A percentile compares a stretch with the other conserved stretches of the same genome.
Conservation (phyloP, 257 asterid genomes). For the Plantago elongata region DNA sequence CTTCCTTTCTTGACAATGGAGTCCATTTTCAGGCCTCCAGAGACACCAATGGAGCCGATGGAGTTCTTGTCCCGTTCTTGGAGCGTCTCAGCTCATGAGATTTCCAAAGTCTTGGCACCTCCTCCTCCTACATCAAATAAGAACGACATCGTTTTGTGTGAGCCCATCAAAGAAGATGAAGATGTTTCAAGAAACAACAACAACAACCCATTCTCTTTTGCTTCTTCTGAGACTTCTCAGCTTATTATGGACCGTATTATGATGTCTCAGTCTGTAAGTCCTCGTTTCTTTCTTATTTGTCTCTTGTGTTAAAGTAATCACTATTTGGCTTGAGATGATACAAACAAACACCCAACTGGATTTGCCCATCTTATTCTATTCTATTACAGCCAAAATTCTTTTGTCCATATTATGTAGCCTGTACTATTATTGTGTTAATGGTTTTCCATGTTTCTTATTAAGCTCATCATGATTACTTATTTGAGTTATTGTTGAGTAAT, state of each 20-base stretch:
- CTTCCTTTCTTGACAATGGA: conserved; percentile 34
- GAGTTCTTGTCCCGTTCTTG: conserved; percentile 94
- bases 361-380: background rate
- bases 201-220: conserved; percentile 87
- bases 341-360: too few relatives aligned
- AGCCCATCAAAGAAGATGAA: conserved; percentile 41
- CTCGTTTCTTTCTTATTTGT: background rate
- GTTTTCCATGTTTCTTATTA: background rate
- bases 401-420: conserved; percentile 29
- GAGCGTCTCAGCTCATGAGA: conserved; percentile 81
- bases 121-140: conserved; percentile 32
- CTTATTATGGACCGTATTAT: conserved; percentile 93
- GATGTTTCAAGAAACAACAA: conserved; percentile 53
- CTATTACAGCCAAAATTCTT: conserved; percentile 8
- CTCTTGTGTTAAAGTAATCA: background rate
- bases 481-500: background rate
- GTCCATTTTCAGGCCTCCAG: conserved; percentile 60
- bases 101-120: conserved; percentile 56
- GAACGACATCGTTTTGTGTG: conserved; percentile 27
- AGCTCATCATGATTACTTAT: background rate
- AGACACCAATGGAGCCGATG: conserved; percentile 91
- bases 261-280: conserved; percentile 96
- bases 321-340: too few relatives aligned
- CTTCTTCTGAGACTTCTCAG: conserved; percentile 78
- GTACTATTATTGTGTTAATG: background rate